Base-by-base conservation (phyloP, 2,329 filamentous ascomycete species). In the Aspergillus tamarii region DNA sequence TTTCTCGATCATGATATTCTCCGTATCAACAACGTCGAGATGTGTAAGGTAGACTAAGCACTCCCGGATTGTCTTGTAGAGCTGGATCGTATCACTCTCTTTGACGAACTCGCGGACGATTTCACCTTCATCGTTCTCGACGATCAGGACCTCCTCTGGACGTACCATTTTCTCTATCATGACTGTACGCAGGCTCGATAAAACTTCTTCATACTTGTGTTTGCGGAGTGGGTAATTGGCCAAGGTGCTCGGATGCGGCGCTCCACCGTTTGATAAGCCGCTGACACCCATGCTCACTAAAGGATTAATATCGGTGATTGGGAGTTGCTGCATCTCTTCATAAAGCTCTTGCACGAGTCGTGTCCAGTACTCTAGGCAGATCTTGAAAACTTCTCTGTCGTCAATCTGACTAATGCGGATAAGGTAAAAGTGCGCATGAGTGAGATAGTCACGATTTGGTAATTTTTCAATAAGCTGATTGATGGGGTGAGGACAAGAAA, bases 161-260 rank as follows among this genome's bases (percentile, higher is more conserved):
- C 94, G 88, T 36, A 99, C 95, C 95, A 99, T 99, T 85, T 97
- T 97, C 83, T 99, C 95, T 66, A 99, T 98, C 95, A 99, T 99
- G 69, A 99, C 95, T 28, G 94, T 91, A 69, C 95, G 90, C 62
- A 99, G 85, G 77, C 97, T 98, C 11, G 94, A 94, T 57, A 99
- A 83, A 23, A 99, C 91, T 76, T 97, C 93, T 68, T 90, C 90
- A 80, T 98, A 99, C 81, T 97, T 98, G 85, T 99, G 94, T 84
- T 99, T 99, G 66, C 96, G 90, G 52, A 99, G 87, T 14, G 94
- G 93, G 74, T 96, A 96, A 78, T 93, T 96, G 72, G 89, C 90
- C 66, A 98, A 84, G n/a, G 94, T 83, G 59, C 84, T 87, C 1
- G 94, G 93, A 76, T 97, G 93, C 57, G 93, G 91, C 2, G 93